Conservation (phyloP, 1,139 yeast species). For the Hemisphaericaspora lyxosophila region DNA sequence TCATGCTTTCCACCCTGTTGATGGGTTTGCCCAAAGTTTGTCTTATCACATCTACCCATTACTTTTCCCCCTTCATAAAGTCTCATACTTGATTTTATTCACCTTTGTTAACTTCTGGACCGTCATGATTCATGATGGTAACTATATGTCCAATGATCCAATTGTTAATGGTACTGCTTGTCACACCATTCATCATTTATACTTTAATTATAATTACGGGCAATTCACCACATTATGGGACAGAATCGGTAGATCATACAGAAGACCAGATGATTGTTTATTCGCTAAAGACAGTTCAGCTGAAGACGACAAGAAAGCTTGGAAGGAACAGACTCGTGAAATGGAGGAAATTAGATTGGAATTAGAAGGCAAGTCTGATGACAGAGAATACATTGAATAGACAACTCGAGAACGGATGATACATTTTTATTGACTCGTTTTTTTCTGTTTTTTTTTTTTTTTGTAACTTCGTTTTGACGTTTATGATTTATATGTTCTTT, state of each 20-base stretch:
- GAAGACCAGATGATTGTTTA: slow-evolving; percentile 85
- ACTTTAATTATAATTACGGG: slow-evolving; percentile 96
- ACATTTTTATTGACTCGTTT: neutral
- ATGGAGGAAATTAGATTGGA: slow-evolving; percentile 79
- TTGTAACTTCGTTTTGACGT: neutral
- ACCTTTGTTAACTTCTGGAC: slow-evolving; percentile 97
- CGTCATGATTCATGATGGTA: slow-evolving; percentile 97
- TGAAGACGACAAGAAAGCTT: slow-evolving; percentile 51
- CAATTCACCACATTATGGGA: slow-evolving; percentile 99
- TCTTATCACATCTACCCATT: slow-evolving; percentile 93
- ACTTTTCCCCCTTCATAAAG: slow-evolving; percentile 87
- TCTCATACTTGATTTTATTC: slow-evolving; percentile 75
- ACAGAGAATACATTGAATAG: slow-evolving; percentile 37
- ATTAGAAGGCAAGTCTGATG: slow-evolving; percentile 74
- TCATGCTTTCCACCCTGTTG: slow-evolving; percentile 98
- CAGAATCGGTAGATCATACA: slow-evolving; percentile 88
- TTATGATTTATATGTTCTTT: too few relatives aligned
- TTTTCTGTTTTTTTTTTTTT: neutral
- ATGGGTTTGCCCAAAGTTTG: slow-evolving; percentile 87
- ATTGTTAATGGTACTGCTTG: slow-evolving; percentile 97
- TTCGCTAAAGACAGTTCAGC: slow-evolving; percentile 65
- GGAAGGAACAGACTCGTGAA: slow-evolving; percentile 71
- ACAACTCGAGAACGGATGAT: neutral
- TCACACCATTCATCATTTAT: slow-evolving; percentile 93
- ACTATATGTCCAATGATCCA: slow-evolving; percentile 89